These are phyloP conservation scores for Globisporangium viniferum DNA, from an alignment of 352 stramenopile genomes.

Conservation along the genomic window DNA sequence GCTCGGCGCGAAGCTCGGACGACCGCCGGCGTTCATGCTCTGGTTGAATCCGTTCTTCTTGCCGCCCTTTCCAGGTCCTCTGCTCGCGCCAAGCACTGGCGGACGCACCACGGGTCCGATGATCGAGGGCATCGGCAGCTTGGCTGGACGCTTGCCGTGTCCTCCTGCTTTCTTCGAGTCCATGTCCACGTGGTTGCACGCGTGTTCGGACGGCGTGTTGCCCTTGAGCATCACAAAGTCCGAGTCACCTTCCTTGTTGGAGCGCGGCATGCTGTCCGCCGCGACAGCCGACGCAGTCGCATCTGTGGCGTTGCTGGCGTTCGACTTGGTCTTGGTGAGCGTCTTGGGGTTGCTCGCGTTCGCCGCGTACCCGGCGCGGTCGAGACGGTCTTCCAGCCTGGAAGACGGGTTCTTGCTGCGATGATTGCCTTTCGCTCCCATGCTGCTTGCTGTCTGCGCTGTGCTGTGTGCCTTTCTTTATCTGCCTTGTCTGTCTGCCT, in stretches of 20 bases:
- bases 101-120: constrained; percentile 15
- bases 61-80: constrained; percentile 13
- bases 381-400: constrained; percentile 11
- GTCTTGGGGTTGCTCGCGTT: not conserved
- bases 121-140: constrained; percentile 23
- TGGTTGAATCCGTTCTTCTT: constrained; percentile 12
- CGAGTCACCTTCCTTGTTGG: constrained; percentile 15
- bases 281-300: not conserved
- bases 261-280: constrained; percentile 16
- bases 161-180: constrained; percentile 1
- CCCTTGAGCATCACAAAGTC: constrained; percentile 19
- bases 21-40: constrained; percentile 6
- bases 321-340: constrained; percentile 9
- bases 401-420: not conserved
- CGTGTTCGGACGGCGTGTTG: constrained; percentile 28
- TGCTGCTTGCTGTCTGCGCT: not conserved
- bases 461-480: not conserved
- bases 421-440: constrained; percentile 3
- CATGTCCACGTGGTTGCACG: constrained; percentile 13
- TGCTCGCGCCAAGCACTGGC: constrained; percentile 7
- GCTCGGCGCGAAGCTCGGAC: constrained; percentile 31
- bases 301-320: not conserved
- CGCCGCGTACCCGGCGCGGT: constrained; percentile 8
- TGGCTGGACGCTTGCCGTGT: not conserved
- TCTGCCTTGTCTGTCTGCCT: not conserved